Percentiles rank a stretch among this genome's conserved stretches.
phyloP scores from a whole-genome alignment of 371 early-diverging fungal genomes.

The Nosema muscidifuracis region DNA sequence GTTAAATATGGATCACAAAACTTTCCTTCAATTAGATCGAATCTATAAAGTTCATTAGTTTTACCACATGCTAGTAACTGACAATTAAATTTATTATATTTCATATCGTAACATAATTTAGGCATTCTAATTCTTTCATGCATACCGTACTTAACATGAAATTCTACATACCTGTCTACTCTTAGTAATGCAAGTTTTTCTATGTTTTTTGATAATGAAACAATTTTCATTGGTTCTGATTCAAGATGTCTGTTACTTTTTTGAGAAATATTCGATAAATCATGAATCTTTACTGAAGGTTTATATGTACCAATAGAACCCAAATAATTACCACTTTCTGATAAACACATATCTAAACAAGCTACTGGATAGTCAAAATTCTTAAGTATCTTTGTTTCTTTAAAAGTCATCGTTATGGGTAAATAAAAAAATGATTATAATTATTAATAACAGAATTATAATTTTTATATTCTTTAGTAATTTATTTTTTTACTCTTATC shows the following conservation, averaged over 20 bases:
- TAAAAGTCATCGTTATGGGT: conserved; percentile 16
- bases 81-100: conserved; percentile 77
- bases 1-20: conserved; percentile 71
- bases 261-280: conserved; percentile 79
- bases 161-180: conserved; percentile 81
- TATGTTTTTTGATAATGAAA: conserved; percentile 86
- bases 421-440: no score
- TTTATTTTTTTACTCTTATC: no score
- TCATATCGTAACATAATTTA: conserved; percentile 62
- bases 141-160: conserved; percentile 85
- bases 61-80: conserved; percentile 78
- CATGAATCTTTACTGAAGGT: conserved; percentile 88
- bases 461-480: no score
- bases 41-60: conserved; percentile 73
- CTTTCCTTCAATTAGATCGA: conserved; percentile 85
- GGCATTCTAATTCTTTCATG: conserved; percentile 89
- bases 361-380: conserved; percentile 96
- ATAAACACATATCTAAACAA: conserved; percentile 71
- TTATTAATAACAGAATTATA: no score
- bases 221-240: conserved; percentile 68
- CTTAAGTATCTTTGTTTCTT: conserved; percentile 74
- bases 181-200: conserved; percentile 84
- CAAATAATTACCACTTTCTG: conserved; percentile 74
- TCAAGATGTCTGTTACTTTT: conserved; percentile 93
- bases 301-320: conserved; percentile 86